These are phyloP conservation scores for Inonotus hispidus DNA, from an alignment of 1,284 basidiomycete species.

Conservation along the genomic window DNA sequence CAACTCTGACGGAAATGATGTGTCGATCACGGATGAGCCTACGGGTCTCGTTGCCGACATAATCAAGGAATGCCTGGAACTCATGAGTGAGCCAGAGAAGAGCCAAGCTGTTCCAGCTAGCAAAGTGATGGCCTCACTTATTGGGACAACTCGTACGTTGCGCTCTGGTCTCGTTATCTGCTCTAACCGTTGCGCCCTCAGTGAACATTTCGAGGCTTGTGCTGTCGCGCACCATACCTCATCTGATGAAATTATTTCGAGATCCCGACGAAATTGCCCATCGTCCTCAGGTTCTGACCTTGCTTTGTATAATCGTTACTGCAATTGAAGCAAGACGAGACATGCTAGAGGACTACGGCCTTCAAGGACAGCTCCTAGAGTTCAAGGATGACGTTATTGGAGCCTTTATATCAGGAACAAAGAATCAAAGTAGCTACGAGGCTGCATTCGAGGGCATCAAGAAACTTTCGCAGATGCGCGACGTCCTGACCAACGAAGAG, in stretches of 20 bases:
- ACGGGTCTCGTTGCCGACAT: conserved; percentile 66
- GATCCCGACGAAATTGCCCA: conserved; percentile 73
- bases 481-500: conserved; percentile 67
- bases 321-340: conserved; percentile 37
- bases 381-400: conserved; percentile 77
- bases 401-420: conserved; percentile 58
- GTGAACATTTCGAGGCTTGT: conserved; percentile 69
- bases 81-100: conserved; percentile 86
- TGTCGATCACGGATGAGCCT: conserved; percentile 37
- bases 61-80: conserved; percentile 73
- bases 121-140: conserved; percentile 72
- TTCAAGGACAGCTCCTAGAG: conserved; percentile 44
- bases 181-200: conserved; percentile 28
- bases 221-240: conserved; percentile 61
- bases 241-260: conserved; percentile 71
- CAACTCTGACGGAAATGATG: conserved; percentile 28
- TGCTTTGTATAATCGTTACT: conserved; percentile 41
- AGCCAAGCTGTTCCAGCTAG: conserved; percentile 81
- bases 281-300: conserved; percentile 60
- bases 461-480: conserved; percentile 56
- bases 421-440: conserved; percentile 45
- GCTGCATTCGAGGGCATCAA: conserved; percentile 61
- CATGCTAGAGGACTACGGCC: conserved; percentile 25
- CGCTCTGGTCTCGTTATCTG: conserved; percentile 20
- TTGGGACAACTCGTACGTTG: conserved; percentile 66